phyloP scores from a whole-genome alignment of 208 protist genomes.

The Porcisia hertigi region DNA sequence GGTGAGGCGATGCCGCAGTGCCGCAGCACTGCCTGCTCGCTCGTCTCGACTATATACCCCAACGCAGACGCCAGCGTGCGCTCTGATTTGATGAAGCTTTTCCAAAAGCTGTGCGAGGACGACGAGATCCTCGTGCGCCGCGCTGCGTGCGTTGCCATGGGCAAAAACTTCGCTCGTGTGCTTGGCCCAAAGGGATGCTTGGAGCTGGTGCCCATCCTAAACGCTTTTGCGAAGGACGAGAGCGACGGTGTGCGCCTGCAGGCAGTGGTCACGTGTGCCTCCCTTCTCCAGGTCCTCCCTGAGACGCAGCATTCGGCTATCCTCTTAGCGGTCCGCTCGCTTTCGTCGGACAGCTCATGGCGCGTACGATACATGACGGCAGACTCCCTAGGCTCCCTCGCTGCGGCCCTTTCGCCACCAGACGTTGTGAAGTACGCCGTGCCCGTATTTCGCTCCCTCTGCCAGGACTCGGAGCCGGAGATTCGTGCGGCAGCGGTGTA shows the following conservation, averaged over 20 bases:
- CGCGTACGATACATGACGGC: constrained; percentile 98
- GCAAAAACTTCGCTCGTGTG: constrained; percentile 69
- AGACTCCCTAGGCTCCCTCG: constrained; percentile 90
- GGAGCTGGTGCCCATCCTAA: constrained; percentile 93
- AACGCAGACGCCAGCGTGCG: constrained; percentile 46
- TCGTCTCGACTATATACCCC: constrained; percentile 94
- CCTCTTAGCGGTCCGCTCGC: constrained; percentile 72
- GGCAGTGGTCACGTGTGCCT: constrained; percentile 90
- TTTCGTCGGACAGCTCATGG: constrained; percentile 95
- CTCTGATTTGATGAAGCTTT: constrained; percentile 60
- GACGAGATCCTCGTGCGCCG: constrained; percentile 98
- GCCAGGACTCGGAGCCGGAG: constrained; percentile 83
- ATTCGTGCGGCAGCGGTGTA: constrained; percentile 86
- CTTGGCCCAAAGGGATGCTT: constrained; percentile 60
- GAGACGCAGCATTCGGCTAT: constrained; percentile 83
- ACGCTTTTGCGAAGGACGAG: constrained; percentile 89
- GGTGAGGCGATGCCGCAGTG: constrained; percentile 94
- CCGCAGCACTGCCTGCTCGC: constrained; percentile 92
- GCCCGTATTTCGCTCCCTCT: constrained; percentile 74
- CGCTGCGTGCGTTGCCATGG: constrained; percentile 92
- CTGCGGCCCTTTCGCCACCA: constrained; percentile 50
- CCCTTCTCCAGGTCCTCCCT: constrained; percentile 86
- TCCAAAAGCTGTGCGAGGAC: constrained; percentile 92
- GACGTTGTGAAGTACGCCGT: constrained; percentile 70
- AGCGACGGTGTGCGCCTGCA: constrained; percentile 98